Evolutionary conservation across 1,284 basidiomycete genomes (phyloP), one percentile per base, ranked within the genome.

Genomic region (Heterobasidion parviporum): DNA sequence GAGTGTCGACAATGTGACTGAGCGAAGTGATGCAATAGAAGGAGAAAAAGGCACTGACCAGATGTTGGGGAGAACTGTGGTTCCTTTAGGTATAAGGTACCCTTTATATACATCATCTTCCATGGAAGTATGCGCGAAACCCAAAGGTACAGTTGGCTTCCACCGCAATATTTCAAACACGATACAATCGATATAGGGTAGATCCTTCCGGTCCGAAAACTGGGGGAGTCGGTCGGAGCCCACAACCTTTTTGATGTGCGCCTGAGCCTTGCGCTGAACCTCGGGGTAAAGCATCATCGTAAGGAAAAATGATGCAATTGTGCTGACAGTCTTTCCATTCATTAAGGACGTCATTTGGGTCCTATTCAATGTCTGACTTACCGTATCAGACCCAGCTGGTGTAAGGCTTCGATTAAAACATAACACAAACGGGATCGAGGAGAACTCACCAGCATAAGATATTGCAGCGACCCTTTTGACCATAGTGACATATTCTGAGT

Each of bases 21-120:
- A 18, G 18, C 18, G 18, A 18, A n/a, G 10, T 16, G 3, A 18
- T 34, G 6, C 14, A 4, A 18, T 18, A 2, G 16, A 36, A 5
- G 15, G 20, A 15, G 12, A n/a, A 14, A n/a, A 15, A 46, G 47
- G 59, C 18, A 67, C 61, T 51, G 36, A 69, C 71, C 75, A 78
- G 16, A 73, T 64, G 58, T 79, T 79, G 5, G 74, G 69, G 18
- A 78, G 60, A 33, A 76, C 62, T 15, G 70, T 67, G 8, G 48
- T 73, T 10, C 74, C 76, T 56, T 70, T 70, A 5, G 75, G 75
- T 50, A 79, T 74, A 45, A 65, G 65, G 60, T 73, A 76, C 10
- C 75, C 76, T 34, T 65, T 56, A 56, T 78, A 77, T 45, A 69
- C 70, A 53, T 78, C 74, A 44, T 77, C 71, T 52, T 72, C 63